Conservation (phyloP, 1,284 basidiomycete species). For the Filobasidium uniguttulatum region DNA sequence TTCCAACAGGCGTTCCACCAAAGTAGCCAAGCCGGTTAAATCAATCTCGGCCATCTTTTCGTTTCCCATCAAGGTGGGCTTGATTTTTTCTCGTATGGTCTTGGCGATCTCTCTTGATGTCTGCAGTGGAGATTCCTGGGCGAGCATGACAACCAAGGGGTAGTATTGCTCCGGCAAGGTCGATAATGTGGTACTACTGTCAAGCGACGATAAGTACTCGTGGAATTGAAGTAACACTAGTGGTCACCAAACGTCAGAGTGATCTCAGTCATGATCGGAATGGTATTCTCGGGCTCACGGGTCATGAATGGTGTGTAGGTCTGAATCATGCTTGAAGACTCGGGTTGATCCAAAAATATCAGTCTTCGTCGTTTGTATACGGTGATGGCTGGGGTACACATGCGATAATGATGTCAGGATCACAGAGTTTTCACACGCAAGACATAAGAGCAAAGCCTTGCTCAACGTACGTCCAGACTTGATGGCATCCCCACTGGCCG, state of each 20-base stretch:
- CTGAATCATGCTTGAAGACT: too few relatives aligned
- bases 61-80: conserved; percentile 5
- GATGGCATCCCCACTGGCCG: too few relatives aligned
- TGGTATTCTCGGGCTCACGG: conserved; percentile 2
- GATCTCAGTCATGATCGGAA: background rate
- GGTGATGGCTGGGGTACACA: too few relatives aligned
- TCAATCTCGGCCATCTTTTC: conserved; percentile 7
- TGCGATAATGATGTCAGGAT: too few relatives aligned
- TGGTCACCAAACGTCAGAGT: background rate
- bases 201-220: conserved; percentile 8
- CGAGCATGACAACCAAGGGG: conserved; percentile 13
- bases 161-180: conserved; percentile 7
- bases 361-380: too few relatives aligned
- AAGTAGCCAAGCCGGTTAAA: background rate
- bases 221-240: conserved; percentile 14
- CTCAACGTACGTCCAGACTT: too few relatives aligned
- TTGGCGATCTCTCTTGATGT: conserved; percentile 4
- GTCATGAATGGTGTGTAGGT: conserved; percentile 12
- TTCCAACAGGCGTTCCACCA: conserved; percentile 2
- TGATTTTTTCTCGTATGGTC: conserved; percentile 2
- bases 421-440: too few relatives aligned
- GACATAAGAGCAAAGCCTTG: too few relatives aligned
- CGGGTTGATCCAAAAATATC: too few relatives aligned
- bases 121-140: conserved; percentile 3
- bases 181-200: background rate